These are phyloP conservation scores for Suillus plorans DNA, from an alignment of 768 basidiomycete species.

Conservation along the genomic window DNA sequence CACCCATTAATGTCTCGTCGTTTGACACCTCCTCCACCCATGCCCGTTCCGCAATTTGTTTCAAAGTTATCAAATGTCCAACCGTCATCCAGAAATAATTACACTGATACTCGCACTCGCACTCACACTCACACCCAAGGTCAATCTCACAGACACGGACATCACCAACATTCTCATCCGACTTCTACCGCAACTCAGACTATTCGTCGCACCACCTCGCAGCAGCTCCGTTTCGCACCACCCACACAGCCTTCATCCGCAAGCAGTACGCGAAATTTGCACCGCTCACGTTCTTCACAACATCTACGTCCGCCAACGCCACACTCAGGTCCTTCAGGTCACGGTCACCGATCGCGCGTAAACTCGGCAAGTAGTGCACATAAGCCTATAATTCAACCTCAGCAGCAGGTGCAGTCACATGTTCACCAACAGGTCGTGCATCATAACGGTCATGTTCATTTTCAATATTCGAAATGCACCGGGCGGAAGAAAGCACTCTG, in stretches of 20 bases:
- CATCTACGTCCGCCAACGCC: background rate
- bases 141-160: conserved; percentile 14
- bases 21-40: background rate
- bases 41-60: conserved; percentile 10
- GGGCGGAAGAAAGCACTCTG: conserved; percentile 54
- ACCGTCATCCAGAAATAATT: conserved; percentile 8
- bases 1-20: background rate
- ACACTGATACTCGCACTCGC: conserved; percentile 6
- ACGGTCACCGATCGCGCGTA: conserved; percentile 20
- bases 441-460: conserved; percentile 21
- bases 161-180: conserved; percentile 28
- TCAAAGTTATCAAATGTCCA: conserved; percentile 10
- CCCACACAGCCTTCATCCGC: background rate
- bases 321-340: conserved; percentile 9
- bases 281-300: background rate
- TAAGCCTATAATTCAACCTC: background rate
- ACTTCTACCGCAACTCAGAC: conserved; percentile 13
- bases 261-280: conserved; percentile 8
- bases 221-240: conserved; percentile 8
- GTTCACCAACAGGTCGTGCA: conserved; percentile 8
- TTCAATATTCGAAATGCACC: conserved; percentile 50
- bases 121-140: conserved; percentile 1
- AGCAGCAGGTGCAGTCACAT: conserved; percentile 9
- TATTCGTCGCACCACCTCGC: conserved; percentile 12
- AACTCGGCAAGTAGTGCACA: conserved; percentile 19